Percentiles rank a stretch among this genome's conserved stretches.
phyloP scores from a whole-genome alignment of 129 eudicot genomes.

The Artemisia annua region DNA sequence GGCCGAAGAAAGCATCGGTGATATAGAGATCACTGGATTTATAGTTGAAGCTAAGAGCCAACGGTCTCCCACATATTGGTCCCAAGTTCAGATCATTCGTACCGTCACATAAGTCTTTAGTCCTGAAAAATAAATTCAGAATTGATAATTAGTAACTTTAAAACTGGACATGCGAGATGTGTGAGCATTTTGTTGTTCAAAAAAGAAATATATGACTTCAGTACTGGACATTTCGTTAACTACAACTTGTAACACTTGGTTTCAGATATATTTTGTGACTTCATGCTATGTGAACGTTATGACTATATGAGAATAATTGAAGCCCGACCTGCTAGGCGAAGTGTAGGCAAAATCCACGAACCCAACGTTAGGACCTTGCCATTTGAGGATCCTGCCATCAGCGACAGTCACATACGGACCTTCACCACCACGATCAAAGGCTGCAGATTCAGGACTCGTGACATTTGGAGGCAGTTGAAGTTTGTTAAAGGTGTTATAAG shows the following conservation, averaged over 20 bases:
- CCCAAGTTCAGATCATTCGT: constrained; percentile 32
- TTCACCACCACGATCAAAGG: constrained; percentile 36
- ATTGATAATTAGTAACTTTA: neutral
- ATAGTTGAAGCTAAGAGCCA: constrained; percentile 43
- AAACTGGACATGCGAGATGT: too few species aligned
- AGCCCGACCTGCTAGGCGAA: constrained; percentile 42
- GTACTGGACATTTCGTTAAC: too few species aligned
- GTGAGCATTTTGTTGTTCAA: too few species aligned
- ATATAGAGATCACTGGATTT: constrained; percentile 37
- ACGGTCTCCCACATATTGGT: constrained; percentile 38
- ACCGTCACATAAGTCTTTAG: constrained; percentile 45
- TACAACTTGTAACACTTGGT: too few species aligned
- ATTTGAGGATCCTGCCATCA: constrained; percentile 51
- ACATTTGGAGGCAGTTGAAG: constrained; percentile 38
- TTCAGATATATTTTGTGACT: too few species aligned
- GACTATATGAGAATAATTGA: neutral
- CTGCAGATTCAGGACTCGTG: constrained; percentile 44
- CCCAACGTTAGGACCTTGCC: constrained; percentile 36
- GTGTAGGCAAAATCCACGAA: constrained; percentile 45
- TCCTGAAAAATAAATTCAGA: constrained; percentile 26
- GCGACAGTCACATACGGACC: constrained; percentile 46
- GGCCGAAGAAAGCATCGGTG: constrained; percentile 35
- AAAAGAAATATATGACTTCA: too few species aligned
- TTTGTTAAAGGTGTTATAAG: constrained; percentile 27
- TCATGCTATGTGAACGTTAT: too few species aligned